Evolutionary conservation across 208 protist genomes (phyloP), one percentile per base, ranked within the genome.

Genomic region (Trypanosoma cruzi): DNA sequence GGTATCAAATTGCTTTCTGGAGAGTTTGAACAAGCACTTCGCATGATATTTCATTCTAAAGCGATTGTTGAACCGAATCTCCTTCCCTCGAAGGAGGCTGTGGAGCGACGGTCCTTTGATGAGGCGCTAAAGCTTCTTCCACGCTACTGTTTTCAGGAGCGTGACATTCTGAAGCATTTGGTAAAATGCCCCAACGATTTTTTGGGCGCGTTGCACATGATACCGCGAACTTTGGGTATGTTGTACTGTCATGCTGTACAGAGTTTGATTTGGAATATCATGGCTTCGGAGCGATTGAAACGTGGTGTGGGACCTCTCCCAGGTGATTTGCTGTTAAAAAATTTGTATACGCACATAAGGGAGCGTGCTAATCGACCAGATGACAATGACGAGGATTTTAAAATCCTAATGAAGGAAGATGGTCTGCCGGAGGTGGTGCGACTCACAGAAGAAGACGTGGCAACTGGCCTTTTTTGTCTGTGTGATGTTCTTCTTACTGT

Each of bases 231-330:
- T 29, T 57, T 96, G 57, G 80, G 81, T 11, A 92, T 91, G 82
- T 82, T 99, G 50, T 99, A 98, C 72, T 86, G 97, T 58, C 97
- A 99, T 70, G 83, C 92, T 14, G 95, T 97, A 66, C 97, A 99
- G 69, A 97, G 91, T 64, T 79, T 94, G 0, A 76, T 98, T 31
- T 99, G 88, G 90, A 99, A 99, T 83, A 53, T 67, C 10, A 88
- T 98, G 61, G 95, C 86, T 24, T 97, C 95, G 2, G 54, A 71
- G 44, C 84, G 97, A 6, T 75, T 98, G 24, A 68, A 75, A 11
- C 36, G 57, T 31, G 81, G 85, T 49, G 34, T 85, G 48, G 48
- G 34, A 8, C 71, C 78, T 5, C 73, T 86, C 28, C 80, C 82
- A 14, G 95, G 96, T 37, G 95, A 98, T 64, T 68, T 98, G 11